phyloP scores from a whole-genome alignment of 352 stramenopile species.

The Phytophthora megakarya region DNA sequence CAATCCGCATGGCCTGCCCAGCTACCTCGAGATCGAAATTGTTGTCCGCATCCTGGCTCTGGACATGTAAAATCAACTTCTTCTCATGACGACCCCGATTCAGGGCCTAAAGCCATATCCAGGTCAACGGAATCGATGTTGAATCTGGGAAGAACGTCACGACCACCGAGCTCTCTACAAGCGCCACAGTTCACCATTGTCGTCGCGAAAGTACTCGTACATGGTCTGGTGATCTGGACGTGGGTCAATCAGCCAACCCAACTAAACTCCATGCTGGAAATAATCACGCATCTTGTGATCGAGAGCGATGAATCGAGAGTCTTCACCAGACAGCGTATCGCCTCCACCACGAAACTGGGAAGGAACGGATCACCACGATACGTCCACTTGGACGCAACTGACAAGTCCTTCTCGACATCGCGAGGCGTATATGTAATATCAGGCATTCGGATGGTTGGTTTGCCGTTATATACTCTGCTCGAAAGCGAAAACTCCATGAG shows the following conservation, averaged over 20 bases:
- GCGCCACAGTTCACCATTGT: conserved; percentile 12
- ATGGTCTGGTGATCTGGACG: conserved; percentile 7
- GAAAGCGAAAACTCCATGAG: too few relatives aligned
- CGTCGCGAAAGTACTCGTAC: conserved; percentile 30
- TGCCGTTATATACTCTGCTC: too few relatives aligned
- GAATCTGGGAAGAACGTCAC: conserved; percentile 32
- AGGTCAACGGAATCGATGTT: background rate
- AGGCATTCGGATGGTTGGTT: conserved; percentile 4
- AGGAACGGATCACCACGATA: conserved; percentile 27
- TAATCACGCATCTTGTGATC: conserved; percentile 21
- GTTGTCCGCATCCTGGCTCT: conserved; percentile 5
- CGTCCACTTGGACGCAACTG: conserved; percentile 17
- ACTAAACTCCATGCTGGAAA: conserved; percentile 15
- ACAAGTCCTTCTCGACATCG: background rate
- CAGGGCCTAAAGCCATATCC: conserved; percentile 17
- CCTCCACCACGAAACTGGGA: conserved; percentile 8
- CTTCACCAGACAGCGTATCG: conserved; percentile 10
- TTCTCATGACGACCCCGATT: conserved; percentile 26
- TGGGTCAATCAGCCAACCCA: conserved; percentile 18
- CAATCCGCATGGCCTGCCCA: conserved; percentile 16
- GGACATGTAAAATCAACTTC: conserved; percentile 25
- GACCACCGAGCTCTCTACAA: conserved; percentile 35
- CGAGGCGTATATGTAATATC: conserved; percentile 9
- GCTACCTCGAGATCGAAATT: conserved; percentile 9
- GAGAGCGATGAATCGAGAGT: conserved; percentile 2